These are phyloP conservation scores for Carex arenaria DNA, from an alignment of 202 grass and related monocot genomes.

Conservation along the genomic window DNA sequence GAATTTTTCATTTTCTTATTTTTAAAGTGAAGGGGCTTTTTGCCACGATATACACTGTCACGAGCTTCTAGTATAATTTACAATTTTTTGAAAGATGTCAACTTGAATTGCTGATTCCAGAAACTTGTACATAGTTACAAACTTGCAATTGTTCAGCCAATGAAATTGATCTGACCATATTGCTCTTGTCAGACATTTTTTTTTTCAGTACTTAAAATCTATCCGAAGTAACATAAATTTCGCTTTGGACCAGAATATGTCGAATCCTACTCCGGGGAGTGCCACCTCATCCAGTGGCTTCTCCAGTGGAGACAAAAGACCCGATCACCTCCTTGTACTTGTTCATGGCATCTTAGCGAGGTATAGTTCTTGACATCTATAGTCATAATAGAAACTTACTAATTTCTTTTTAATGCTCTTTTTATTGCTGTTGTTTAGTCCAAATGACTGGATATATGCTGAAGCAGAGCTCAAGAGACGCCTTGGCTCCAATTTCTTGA, in stretches of 20 bases:
- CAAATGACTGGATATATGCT: slow-evolving; percentile 80
- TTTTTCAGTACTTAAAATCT: slow-evolving; percentile 18
- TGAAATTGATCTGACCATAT: background rate
- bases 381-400: background rate
- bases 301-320: slow-evolving; percentile 37
- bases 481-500: slow-evolving; percentile 60
- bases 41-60: background rate
- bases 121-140: background rate
- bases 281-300: slow-evolving; percentile 13
- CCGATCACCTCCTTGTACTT: slow-evolving; percentile 81
- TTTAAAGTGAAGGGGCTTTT: background rate
- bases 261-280: background rate
- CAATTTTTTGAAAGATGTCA: background rate
- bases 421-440: slow-evolving; percentile 32
- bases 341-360: slow-evolving; percentile 89
- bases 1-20: background rate
- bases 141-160: background rate
- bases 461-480: slow-evolving; percentile 49
- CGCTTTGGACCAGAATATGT: background rate
- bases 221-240: background rate
- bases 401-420: slow-evolving; percentile 16
- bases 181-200: background rate
- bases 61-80: background rate
- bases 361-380: slow-evolving; percentile 25
- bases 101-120: background rate